A percentile compares a stretch with the other conserved stretches of the same genome.
Evolutionary conservation across 2,329 filamentous ascomycete species (phyloP).

Genomic region (Fusarium brachygibbosum): DNA sequence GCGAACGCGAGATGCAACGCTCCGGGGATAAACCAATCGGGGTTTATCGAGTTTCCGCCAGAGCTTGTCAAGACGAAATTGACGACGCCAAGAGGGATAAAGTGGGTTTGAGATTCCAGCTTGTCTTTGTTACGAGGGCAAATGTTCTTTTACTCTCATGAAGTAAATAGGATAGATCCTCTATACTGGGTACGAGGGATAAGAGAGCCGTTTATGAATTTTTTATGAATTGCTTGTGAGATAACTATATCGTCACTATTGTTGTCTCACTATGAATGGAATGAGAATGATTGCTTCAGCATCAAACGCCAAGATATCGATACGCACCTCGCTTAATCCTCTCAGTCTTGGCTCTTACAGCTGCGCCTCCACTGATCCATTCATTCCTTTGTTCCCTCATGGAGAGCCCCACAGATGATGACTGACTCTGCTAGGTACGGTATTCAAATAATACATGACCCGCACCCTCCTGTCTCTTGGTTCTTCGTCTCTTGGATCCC

Average conservation of each 20-base stretch:
- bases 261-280: neutral
- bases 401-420: neutral
- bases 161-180: too few relatives aligned
- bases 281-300: neutral
- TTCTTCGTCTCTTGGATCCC: too few relatives aligned
- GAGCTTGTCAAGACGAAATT: neutral
- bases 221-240: too few relatives aligned
- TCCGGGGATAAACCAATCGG: conserved; percentile 1
- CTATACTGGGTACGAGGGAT: too few relatives aligned
- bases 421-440: neutral
- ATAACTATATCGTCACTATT: neutral
- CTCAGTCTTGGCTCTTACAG: conserved; percentile 16
- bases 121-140: too few relatives aligned
- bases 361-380: conserved; percentile 30
- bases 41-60: neutral
- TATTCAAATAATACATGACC: neutral
- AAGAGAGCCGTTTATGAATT: too few relatives aligned
- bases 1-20: conserved; percentile 1
- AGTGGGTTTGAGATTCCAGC: neutral
- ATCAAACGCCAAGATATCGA: conserved; percentile 27
- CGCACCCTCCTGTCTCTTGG: neutral
- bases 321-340: conserved; percentile 26
- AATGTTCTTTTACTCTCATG: too few relatives aligned
- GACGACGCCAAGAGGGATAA: neutral
- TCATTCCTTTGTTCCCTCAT: conserved; percentile 12